Evolutionary conservation across 2,329 filamentous ascomycete genomes (phyloP).

Genomic region (Aureobasidium sp.): DNA sequence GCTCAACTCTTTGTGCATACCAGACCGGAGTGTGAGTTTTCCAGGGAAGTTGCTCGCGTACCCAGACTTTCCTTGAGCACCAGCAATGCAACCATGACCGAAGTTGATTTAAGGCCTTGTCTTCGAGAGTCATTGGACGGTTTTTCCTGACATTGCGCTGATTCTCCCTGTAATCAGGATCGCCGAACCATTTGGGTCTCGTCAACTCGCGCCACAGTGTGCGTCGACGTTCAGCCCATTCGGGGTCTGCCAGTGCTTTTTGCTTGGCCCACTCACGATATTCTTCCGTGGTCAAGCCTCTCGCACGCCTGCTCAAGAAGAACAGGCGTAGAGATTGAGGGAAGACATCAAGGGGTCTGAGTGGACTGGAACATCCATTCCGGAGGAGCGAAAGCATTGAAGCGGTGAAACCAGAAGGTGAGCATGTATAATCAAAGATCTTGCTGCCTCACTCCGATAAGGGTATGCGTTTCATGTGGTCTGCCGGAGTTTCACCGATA

Average conservation of each 20-base stretch:
- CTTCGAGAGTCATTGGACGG: too few relatives aligned
- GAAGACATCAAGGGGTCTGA: too few relatives aligned
- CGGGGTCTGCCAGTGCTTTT: background rate
- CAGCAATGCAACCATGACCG: background rate
- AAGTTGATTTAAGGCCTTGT: background rate
- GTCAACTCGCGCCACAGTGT: background rate
- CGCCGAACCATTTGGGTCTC: background rate
- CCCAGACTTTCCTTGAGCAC: background rate
- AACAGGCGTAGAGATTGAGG: background rate
- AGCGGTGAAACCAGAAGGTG: background rate
- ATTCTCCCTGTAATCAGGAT: background rate
- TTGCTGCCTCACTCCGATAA: background rate
- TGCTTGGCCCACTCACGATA: background rate
- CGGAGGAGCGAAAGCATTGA: background rate
- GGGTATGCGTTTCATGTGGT: background rate
- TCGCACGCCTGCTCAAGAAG: too few relatives aligned
- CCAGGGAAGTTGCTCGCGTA: background rate
- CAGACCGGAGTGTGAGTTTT: background rate
- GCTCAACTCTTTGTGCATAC: background rate
- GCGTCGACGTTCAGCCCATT: background rate
- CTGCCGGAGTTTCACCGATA: background rate
- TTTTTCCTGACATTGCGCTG: too few relatives aligned
- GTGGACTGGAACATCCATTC: too few relatives aligned
- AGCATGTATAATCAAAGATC: background rate
- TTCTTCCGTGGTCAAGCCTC: background rate